Evolutionary conservation across 1,139 yeast species (phyloP), one percentile per base, ranked within the genome.

Genomic region (Candida tropicalis): DNA sequence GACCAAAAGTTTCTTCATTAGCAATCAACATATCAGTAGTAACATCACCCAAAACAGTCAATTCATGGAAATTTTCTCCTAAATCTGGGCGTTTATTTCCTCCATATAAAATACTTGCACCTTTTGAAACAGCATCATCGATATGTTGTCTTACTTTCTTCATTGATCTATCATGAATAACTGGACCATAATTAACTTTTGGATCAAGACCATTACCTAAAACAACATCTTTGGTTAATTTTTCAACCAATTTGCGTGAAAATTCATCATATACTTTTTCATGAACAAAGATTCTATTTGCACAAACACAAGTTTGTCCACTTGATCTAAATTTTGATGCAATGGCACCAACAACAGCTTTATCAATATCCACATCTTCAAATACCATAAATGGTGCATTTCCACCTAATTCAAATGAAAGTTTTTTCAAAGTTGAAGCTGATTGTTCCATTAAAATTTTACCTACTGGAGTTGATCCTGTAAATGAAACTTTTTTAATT

Each of bases 271-370:
- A 86, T 29, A 88, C 66, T 3, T 73, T 60, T 48, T 81, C 88
- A 53, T 88, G 91, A 22, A 88, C 85, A 54, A 84, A 86, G 24
- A 89, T 75, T 51, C 97, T 75, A 49, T 93, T 89, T 42, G 91
- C 88, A 43, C 96, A 89, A 35, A 95, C 84, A 70, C 97, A 90
- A 38, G 90, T 84, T 65, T 90, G 97, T 28, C 97, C 97, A 81
- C 77, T 85, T 73, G 70, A 83, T 73, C 70, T 83, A 69, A 61
- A 84, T 68, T 57, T 79, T 65, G 62, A 83, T 57, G 60, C 80
- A 68, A 67, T 81, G 68, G 87, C 83, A 28, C 87, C 93, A 27
- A 73, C 79, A 12, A 87, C 90, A 1, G 97, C 96, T 40, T 72
- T 70, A 47, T 86, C 91, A 26, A 90, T 52, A 55, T 87, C 84